phyloP scores from a whole-genome alignment of 805 yeast species.

The Wickerhamiella sorbophila region DNA sequence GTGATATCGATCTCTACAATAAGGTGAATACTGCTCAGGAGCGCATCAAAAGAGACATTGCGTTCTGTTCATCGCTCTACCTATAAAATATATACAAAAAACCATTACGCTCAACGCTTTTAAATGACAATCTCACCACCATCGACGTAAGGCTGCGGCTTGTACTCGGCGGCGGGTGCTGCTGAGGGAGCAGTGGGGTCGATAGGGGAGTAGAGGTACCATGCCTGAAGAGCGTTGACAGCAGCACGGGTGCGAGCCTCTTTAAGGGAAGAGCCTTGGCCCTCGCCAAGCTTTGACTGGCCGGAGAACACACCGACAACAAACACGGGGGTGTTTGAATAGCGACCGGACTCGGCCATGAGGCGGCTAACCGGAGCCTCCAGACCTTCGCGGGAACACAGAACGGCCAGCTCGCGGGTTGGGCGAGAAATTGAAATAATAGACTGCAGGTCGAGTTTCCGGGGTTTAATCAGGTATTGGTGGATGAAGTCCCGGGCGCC shows the following conservation, averaged over 20 bases:
- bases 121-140: conserved; percentile 19
- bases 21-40: conserved; percentile 92
- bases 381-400: conserved; percentile 64
- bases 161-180: conserved; percentile 8
- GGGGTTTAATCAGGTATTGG: conserved; percentile 56
- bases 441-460: conserved; percentile 58
- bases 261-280: conserved; percentile 75
- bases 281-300: conserved; percentile 73
- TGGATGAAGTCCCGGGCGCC: conserved; percentile 54
- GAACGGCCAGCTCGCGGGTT: conserved; percentile 61
- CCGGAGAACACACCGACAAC: conserved; percentile 89
- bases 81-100: conserved; percentile 29
- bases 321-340: conserved; percentile 66
- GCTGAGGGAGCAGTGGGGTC: conserved; percentile 21
- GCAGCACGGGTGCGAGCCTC: conserved; percentile 91
- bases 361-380: conserved; percentile 66
- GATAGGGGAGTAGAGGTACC: conserved; percentile 82
- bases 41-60: conserved; percentile 88
- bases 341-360: conserved; percentile 87
- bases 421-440: conserved; percentile 78
- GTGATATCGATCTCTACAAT: conserved; percentile 76
- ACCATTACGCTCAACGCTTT: background rate
- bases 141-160: conserved; percentile 12
- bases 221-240: conserved; percentile 76
- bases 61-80: conserved; percentile 89